A percentile compares a stretch with the other conserved stretches of the same genome.
These are phyloP conservation scores for Viola pubescens DNA, from an alignment of 441 rosid species.

Conservation along the genomic window DNA sequence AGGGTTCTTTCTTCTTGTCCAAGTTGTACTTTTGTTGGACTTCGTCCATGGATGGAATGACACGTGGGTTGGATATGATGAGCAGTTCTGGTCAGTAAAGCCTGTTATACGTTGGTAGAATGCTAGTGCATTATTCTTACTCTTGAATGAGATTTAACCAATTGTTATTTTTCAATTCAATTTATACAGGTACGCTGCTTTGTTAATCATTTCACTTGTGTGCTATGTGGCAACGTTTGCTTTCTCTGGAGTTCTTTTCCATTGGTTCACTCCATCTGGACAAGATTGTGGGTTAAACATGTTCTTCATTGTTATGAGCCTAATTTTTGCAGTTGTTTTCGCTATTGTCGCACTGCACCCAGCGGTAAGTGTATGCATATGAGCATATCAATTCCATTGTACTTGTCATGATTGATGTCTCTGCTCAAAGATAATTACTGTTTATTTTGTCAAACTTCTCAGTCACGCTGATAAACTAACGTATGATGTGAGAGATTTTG, in stretches of 20 bases:
- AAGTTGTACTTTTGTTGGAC: conserved; percentile 95
- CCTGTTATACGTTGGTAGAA: not conserved
- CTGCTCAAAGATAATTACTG: too few species aligned
- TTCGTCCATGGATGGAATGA: conserved; percentile 98
- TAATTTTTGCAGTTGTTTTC: conserved; percentile 57
- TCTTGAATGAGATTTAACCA: conserved; percentile 5
- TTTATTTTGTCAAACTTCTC: too few species aligned
- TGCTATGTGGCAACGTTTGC: conserved; percentile 72
- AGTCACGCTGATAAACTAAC: too few species aligned
- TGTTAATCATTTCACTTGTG: conserved; percentile 67
- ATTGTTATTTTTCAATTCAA: conserved; percentile 3
- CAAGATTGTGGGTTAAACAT: conserved; percentile 91
- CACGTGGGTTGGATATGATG: conserved; percentile 87
- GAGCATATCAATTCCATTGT: too few species aligned
- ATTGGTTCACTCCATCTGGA: conserved; percentile 92
- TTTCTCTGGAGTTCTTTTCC: conserved; percentile 92
- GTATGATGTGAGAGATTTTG: too few species aligned
- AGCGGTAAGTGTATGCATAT: conserved; percentile 45
- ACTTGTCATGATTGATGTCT: too few species aligned
- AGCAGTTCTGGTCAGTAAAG: conserved; percentile 82
- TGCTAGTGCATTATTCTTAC: not conserved
- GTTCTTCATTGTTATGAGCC: conserved; percentile 61
- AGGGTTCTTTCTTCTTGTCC: conserved; percentile 89
- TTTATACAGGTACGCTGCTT: conserved; percentile 59
- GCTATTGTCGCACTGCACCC: conserved; percentile 81